These are phyloP conservation scores for Panicum hallii DNA, from an alignment of 202 grass and related monocot genomes.

Conservation along the genomic window DNA sequence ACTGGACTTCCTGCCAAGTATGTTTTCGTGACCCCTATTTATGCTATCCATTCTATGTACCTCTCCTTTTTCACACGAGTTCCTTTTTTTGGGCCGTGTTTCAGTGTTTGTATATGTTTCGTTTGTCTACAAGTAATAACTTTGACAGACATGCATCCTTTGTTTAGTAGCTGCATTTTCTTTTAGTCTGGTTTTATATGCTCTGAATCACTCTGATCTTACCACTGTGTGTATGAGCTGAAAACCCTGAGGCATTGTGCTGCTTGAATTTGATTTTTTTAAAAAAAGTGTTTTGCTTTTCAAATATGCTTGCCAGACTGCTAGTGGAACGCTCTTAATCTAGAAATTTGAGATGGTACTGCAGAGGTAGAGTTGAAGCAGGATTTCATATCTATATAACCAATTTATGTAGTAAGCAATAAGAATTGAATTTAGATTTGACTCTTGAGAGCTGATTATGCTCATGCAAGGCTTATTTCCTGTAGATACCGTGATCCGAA, in stretches of 20 bases:
- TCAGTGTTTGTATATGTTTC: slow-evolving; percentile 6
- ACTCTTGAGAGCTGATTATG: slow-evolving; percentile 16
- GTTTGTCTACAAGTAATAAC: background rate
- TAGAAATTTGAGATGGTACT: slow-evolving; percentile 31
- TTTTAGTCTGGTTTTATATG: slow-evolving; percentile 1
- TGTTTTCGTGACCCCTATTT: slow-evolving; percentile 39
- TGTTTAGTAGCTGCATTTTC: background rate
- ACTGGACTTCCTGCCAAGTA: slow-evolving; percentile 89
- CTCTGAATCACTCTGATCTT: background rate
- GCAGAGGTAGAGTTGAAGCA: background rate
- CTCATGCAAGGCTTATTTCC: slow-evolving; percentile 40
- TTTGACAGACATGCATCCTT: background rate
- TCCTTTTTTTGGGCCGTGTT: background rate
- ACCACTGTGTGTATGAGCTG: background rate
- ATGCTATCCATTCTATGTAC: background rate
- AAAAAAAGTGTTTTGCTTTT: background rate
- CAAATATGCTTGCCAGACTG: background rate
- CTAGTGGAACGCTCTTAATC: slow-evolving; percentile 15
- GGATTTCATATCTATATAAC: background rate
- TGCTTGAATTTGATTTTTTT: background rate
- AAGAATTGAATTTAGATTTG: slow-evolving; percentile 7
- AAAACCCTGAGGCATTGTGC: background rate
- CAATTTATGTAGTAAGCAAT: background rate
- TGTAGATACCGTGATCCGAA: slow-evolving; percentile 88
- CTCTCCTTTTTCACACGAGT: slow-evolving; percentile 19